Percentiles rank a stretch among this genome's conserved stretches.
phyloP scores from a whole-genome alignment of 768 basidiomycete genomes.

The Pholiota microspora region DNA sequence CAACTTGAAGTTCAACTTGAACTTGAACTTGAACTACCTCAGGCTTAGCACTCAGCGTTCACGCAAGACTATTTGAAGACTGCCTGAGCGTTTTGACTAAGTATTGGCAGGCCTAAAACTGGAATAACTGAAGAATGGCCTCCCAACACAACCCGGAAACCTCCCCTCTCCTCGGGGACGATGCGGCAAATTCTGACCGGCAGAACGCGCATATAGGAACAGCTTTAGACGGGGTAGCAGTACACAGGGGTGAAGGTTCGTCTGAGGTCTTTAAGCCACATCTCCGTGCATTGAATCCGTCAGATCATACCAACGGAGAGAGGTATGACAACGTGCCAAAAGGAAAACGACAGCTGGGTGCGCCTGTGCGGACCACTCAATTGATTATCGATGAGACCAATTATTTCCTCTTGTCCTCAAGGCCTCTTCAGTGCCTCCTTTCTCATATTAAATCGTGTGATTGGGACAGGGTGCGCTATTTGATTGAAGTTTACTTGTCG shows the following conservation, averaged over 20 bases:
- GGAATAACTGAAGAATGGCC: too few relatives aligned
- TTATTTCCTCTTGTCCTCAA: too few relatives aligned
- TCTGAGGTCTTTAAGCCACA: not conserved
- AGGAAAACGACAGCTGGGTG: constrained; percentile 51
- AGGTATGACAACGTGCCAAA: constrained; percentile 46
- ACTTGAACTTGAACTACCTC: too few relatives aligned
- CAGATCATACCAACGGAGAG: constrained; percentile 29
- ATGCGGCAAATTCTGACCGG: not conserved
- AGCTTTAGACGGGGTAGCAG: constrained; percentile 15
- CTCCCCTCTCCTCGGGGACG: too few relatives aligned
- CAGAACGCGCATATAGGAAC: not conserved
- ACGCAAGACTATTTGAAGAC: too few relatives aligned
- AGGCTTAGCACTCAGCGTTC: too few relatives aligned
- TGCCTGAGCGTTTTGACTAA: too few relatives aligned
- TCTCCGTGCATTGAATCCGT: too few relatives aligned
- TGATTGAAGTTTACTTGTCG: too few relatives aligned
- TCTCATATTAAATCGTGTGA: constrained; percentile 75
- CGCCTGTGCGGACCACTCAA: constrained; percentile 6
- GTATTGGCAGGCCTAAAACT: too few relatives aligned
- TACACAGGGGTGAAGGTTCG: constrained; percentile 14
- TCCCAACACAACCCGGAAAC: too few relatives aligned
- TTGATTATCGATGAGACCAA: not conserved
- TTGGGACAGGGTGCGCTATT: constrained; percentile 74
- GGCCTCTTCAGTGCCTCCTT: constrained; percentile 55
- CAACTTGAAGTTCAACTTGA: too few relatives aligned